phyloP scores from a whole-genome alignment of 108 stramenopile genomes.

The Conticribra weissflogii region DNA sequence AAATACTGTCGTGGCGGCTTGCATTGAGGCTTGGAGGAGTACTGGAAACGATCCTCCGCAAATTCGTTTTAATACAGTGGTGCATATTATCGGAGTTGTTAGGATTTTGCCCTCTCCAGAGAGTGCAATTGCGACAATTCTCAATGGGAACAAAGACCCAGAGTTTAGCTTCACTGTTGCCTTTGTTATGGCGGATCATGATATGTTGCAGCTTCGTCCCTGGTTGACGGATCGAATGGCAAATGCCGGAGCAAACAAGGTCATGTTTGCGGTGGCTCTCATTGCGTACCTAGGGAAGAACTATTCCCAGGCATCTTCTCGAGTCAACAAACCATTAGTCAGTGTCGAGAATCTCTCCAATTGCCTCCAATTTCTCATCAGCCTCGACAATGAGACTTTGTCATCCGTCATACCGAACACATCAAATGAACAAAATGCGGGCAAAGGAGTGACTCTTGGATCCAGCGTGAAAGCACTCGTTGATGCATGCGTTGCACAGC shows the following conservation, averaged over 20 bases:
- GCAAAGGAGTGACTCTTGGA: conserved; percentile 55
- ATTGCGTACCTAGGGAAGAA: conserved; percentile 70
- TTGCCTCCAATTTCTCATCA: conserved; percentile 58
- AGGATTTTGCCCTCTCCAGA: conserved; percentile 73
- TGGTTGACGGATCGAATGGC: conserved; percentile 77
- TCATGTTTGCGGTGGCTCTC: conserved; percentile 60
- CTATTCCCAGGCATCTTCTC: conserved; percentile 59
- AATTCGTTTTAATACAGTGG: conserved; percentile 65
- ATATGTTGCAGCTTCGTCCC: conserved; percentile 71
- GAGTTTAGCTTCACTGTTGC: conserved; percentile 86
- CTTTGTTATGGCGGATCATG: conserved; percentile 87
- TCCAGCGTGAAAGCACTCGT: conserved; percentile 71
- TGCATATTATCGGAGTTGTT: conserved; percentile 84
- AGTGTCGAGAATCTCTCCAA: conserved; percentile 79
- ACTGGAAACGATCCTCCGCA: conserved; percentile 61
- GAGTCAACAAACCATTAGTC: conserved; percentile 58
- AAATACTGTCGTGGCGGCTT: conserved; percentile 83
- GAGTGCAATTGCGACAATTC: conserved; percentile 63
- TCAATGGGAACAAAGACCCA: conserved; percentile 78
- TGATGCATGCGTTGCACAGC: conserved; percentile 62
- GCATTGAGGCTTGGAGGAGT: conserved; percentile 88
- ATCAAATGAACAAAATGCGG: conserved; percentile 32
- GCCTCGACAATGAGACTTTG: conserved; percentile 59
- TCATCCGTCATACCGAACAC: conserved; percentile 51
- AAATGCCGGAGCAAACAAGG: conserved; percentile 35